Base-by-base conservation (phyloP, 2,329 filamentous ascomycete species). In the Sporothrix brasiliensis region DNA sequence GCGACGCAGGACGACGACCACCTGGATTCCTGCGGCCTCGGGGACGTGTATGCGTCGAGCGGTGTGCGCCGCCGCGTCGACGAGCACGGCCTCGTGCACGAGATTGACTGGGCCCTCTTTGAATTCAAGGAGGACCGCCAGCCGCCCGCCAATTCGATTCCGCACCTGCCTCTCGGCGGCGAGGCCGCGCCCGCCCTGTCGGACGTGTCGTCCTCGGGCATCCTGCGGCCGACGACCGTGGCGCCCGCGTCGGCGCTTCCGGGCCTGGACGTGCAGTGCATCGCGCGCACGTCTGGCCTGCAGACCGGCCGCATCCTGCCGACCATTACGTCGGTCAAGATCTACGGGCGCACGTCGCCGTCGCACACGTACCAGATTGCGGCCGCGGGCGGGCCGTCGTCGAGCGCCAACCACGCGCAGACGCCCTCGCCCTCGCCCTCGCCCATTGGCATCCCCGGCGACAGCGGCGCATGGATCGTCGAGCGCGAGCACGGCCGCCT, bases 61-160 rank as follows among this genome's bases (percentile, higher is more conserved):
- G 94, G 94, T 7, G 91, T 98, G 71, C 89, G 93, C 4, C 88
- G 94, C 41, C 90, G 91, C 77, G 85, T 83, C 67, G 86, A 90
- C 69, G 85, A 88, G 71, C 85, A 91, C 72, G 89, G 90, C 4
- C 82, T 96, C 30, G 84, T 92, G 6, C 94, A 97, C 78, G 94
- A 98, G 79, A 93, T 98, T 58, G 94, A 98, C 79, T 98, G 94
- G 94, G 93, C 94, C 0, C 83, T 98, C 2, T 93, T 98, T 75
- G 88, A 92, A 74, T 92, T 98, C 73, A 83, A 90, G 13, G 84
- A 89, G 7, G 86, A 89, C 13, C 88, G 94, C 1, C 82, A 89
- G 16, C 92, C 94, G 3, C 83, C 86, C 0, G 86, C 88, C 71
- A 97, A 97, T 75, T 80, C 87, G 13, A 90, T 97, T 27, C 87